phyloP scores from a whole-genome alignment of 2,329 filamentous ascomycete genomes.

The Ophiostoma fasciatum region DNA sequence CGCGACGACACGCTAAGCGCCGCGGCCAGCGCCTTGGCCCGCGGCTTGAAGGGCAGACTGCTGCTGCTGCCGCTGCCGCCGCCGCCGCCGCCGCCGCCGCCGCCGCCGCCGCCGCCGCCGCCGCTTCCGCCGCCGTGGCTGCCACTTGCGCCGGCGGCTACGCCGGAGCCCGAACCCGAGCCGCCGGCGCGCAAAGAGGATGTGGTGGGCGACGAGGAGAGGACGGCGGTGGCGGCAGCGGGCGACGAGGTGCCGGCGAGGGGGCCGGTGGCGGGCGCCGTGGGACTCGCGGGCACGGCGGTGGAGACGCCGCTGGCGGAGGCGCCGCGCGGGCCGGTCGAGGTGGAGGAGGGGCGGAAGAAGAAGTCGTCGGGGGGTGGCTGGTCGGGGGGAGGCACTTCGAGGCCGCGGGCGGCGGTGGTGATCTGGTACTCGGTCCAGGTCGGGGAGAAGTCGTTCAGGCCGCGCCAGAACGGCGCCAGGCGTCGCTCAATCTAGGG shows the following conservation, averaged over 20 bases:
- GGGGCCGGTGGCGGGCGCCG: too few species aligned
- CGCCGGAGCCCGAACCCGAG: too few species aligned
- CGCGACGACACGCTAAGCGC: slow-evolving; percentile 60
- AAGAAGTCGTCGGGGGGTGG: slow-evolving; percentile 55
- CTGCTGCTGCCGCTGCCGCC: slow-evolving; percentile 37
- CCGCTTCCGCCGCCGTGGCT: too few species aligned
- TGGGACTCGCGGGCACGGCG: too few species aligned
- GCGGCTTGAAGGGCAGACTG: slow-evolving; percentile 56
- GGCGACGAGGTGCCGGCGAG: slow-evolving; percentile 66
- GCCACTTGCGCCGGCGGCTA: too few species aligned
- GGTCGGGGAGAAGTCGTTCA: slow-evolving; percentile 73
- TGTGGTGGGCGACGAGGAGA: too few species aligned
- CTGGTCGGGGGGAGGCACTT: slow-evolving; percentile 72
- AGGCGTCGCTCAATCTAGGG: slow-evolving; percentile 75
- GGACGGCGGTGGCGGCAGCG: slow-evolving; percentile 52
- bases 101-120: slow-evolving; percentile 40
- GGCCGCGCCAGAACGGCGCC: slow-evolving; percentile 88
- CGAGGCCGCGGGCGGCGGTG: slow-evolving; percentile 69
- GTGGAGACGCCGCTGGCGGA: too few species aligned
- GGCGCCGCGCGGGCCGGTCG: too few species aligned
- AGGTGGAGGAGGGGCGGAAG: slow-evolving; percentile 28
- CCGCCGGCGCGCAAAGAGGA: too few species aligned
- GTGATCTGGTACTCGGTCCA: slow-evolving; percentile 97
- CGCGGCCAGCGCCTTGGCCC: slow-evolving; percentile 79
- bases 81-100: too few species aligned